Percentiles rank a stretch among this genome's conserved stretches.
Conservation (phyloP, 2,329 filamentous ascomycete species). For the Madurella mycetomatis region DNA sequence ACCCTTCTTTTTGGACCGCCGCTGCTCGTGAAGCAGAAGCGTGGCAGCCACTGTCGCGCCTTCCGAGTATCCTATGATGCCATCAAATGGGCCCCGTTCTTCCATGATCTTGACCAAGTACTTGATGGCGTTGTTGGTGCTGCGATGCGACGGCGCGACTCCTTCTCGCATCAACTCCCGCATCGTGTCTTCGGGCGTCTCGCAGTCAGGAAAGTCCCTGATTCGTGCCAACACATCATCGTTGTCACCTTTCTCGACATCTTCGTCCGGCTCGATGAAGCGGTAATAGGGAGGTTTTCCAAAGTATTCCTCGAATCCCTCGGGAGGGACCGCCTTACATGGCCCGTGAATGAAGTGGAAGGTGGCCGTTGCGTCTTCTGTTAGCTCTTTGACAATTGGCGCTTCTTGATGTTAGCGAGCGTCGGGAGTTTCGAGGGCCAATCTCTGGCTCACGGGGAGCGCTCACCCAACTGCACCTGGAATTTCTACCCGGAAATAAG, state of each 20-base stretch:
- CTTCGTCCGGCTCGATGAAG: constrained; percentile 49
- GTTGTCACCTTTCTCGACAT: constrained; percentile 38
- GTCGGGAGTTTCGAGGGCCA: background rate
- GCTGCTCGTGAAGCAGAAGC: constrained; percentile 47
- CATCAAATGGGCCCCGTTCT: constrained; percentile 44
- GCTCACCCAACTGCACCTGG: constrained; percentile 47
- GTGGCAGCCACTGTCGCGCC: constrained; percentile 54
- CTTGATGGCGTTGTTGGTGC: constrained; percentile 39
- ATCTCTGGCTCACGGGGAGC: too few species aligned
- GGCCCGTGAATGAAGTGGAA: constrained; percentile 52
- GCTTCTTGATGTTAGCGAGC: constrained; percentile 28
- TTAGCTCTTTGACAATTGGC: constrained; percentile 46
- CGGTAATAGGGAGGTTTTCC: constrained; percentile 52
- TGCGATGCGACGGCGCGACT: constrained; percentile 30
- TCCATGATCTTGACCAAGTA: constrained; percentile 44
- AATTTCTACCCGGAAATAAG: constrained; percentile 43
- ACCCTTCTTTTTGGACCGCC: constrained; percentile 34
- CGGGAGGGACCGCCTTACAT: constrained; percentile 45
- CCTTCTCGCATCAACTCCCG: constrained; percentile 40
- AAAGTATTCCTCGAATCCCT: constrained; percentile 55
- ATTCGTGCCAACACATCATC: constrained; percentile 48
- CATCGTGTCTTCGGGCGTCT: constrained; percentile 53
- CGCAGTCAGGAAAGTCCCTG: constrained; percentile 49
- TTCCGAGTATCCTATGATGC: constrained; percentile 58
- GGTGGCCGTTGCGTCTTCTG: constrained; percentile 41